phyloP scores from a whole-genome alignment of 345 rosid genomes.

The thale cress (Arabidopsis thaliana) region TAIR10.1 NC_003074.8:6776501-6777000 shows the following conservation, averaged over 20 bases:
- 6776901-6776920: slow-evolving; percentile 33
- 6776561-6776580: too few relatives aligned
- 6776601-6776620: too few relatives aligned
- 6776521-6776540: too few relatives aligned
- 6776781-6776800: neutral
- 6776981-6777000: slow-evolving; percentile 31
- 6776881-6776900: slow-evolving; percentile 16
- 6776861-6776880: too few relatives aligned
- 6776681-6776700: neutral
- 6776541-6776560: too few relatives aligned
- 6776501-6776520: too few relatives aligned
- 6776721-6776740: neutral
- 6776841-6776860: neutral
- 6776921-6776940: slow-evolving; percentile 34
- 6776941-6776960: slow-evolving; percentile 29
- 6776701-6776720: neutral
- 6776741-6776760: neutral
- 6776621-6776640: too few relatives aligned
- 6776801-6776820: neutral
- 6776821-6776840: neutral
- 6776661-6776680: too few relatives aligned
- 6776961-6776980: slow-evolving; percentile 36
- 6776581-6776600: too few relatives aligned
- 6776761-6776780: neutral
- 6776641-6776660: too few relatives aligned